Base-by-base conservation (phyloP, 805 yeast species). In the Tetrapisispora phaffii region DNA sequence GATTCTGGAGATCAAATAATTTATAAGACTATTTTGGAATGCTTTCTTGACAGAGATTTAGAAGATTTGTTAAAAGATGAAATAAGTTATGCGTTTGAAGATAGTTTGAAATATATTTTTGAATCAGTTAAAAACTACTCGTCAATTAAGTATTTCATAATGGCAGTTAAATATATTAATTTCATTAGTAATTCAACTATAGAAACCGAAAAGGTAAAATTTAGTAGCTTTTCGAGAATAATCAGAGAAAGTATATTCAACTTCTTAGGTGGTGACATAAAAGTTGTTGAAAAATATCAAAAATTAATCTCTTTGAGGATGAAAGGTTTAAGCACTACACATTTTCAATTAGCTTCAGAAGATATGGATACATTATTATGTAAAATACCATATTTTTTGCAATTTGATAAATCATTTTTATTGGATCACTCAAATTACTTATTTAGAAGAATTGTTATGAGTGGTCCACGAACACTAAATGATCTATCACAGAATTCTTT, bases 221-320 rank as follows among this genome's bases (percentile, higher is more conserved):
- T 26, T 16, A 22, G 43, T 9, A 16, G 20, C n/a, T 39, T 31
- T n/a, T 29, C 33, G 9, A 39, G 42, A 4, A 26, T 34, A 4
- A 22, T 36, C 8, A 20, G 35, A 32, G 20, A 47, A 38, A 34
- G 29, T 35, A 7, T 26, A 8, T 8, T 22, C 22, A 34, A 28
- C n/a, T 21, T 32, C 10, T 22, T 54, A 7, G 55, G 51, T 12
- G 58, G 58, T 2, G 34, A 50, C 16, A 24, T 53, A 7, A 50
- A 44, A 29, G 23, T 52, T 10, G 43, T 50, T 32, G 57, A 55
- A 34, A 44, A 45, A 8, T 48, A 53, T 24, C 40, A 50, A 13
- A 55, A 48, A 20, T 24, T 45, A n/a, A 21, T 32, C 7, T 22
- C 39, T n/a, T 29, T 10, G 19, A 41, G 39, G 34, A 24, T 34